Percentiles rank a stretch among this genome's conserved stretches.
These are phyloP conservation scores for Drosera capensis DNA, from an alignment of 148 eudicot species.

Conservation along the genomic window DNA sequence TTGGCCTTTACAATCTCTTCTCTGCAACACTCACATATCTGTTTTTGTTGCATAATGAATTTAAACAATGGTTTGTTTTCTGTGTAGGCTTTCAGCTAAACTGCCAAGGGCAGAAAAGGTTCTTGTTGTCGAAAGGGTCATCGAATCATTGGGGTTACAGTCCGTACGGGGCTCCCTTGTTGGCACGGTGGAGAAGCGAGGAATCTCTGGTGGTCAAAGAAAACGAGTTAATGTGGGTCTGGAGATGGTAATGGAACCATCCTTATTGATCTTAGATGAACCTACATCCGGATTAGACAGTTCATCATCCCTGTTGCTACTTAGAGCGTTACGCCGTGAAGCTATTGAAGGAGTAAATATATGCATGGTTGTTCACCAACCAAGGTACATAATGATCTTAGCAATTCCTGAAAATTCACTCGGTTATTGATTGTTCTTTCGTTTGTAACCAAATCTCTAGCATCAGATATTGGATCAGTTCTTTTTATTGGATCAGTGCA, in stretches of 20 bases:
- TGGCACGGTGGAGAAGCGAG: slow-evolving; percentile 40
- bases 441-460: not conserved
- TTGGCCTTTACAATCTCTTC: no score
- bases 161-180: slow-evolving; percentile 27
- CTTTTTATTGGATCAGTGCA: not conserved
- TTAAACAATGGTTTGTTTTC: not conserved
- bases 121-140: slow-evolving; percentile 31
- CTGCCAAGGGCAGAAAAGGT: slow-evolving; percentile 29
- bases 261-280: slow-evolving; percentile 35
- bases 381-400: slow-evolving; percentile 14
- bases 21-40: no score
- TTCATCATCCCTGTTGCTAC: slow-evolving; percentile 34
- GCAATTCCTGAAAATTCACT: not conserved
- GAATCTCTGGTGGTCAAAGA: slow-evolving; percentile 41
- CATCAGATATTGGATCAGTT: not conserved
- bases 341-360: slow-evolving; percentile 36
- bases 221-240: slow-evolving; percentile 39
- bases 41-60: no score
- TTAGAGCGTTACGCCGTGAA: slow-evolving; percentile 35
- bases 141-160: slow-evolving; percentile 31
- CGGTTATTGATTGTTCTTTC: not conserved
- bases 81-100: slow-evolving; percentile 22
- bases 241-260: slow-evolving; percentile 43
- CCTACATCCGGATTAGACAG: slow-evolving; percentile 47
- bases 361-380: slow-evolving; percentile 42